phyloP scores from a whole-genome alignment of 106 monocot species.

The Apostasia ramifera region DNA sequence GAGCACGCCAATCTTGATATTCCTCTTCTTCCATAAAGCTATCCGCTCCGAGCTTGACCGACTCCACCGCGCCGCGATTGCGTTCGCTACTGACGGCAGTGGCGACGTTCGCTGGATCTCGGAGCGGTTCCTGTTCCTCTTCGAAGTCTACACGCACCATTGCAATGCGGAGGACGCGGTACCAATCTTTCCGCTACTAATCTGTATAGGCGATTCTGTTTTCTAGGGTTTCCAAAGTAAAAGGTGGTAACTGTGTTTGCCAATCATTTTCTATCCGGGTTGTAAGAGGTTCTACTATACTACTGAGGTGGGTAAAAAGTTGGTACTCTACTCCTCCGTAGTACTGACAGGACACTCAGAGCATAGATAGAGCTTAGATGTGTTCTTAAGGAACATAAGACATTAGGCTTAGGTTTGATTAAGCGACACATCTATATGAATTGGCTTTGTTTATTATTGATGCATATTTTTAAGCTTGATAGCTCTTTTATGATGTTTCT shows the following conservation, averaged over 20 bases:
- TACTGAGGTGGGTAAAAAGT: too few species aligned
- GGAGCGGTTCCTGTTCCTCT: conserved; percentile 67
- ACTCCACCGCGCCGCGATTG: conserved; percentile 69
- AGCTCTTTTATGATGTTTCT: too few species aligned
- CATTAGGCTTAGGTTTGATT: too few species aligned
- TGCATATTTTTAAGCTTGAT: too few species aligned
- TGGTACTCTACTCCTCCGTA: too few species aligned
- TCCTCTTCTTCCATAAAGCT: conserved; percentile 89
- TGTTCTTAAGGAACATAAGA: too few species aligned
- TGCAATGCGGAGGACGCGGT: conserved; percentile 99
- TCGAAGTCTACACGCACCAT: conserved; percentile 87
- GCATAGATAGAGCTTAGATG: too few species aligned
- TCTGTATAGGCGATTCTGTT: background rate
- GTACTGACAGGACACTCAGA: too few species aligned
- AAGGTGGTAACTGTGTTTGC: background rate
- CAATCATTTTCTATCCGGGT: too few species aligned
- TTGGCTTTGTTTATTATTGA: too few species aligned
- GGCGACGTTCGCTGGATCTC: conserved; percentile 57
- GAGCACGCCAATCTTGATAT: conserved; percentile 73
- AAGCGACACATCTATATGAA: too few species aligned
- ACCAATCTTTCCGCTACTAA: conserved; percentile 1
- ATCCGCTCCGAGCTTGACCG: conserved; percentile 77
- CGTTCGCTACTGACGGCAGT: conserved; percentile 55
- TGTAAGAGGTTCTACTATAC: too few species aligned
- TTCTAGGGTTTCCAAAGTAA: background rate